Evolutionary conservation across 768 basidiomycete species (phyloP).

Genomic region (Tulasnella sp.): DNA sequence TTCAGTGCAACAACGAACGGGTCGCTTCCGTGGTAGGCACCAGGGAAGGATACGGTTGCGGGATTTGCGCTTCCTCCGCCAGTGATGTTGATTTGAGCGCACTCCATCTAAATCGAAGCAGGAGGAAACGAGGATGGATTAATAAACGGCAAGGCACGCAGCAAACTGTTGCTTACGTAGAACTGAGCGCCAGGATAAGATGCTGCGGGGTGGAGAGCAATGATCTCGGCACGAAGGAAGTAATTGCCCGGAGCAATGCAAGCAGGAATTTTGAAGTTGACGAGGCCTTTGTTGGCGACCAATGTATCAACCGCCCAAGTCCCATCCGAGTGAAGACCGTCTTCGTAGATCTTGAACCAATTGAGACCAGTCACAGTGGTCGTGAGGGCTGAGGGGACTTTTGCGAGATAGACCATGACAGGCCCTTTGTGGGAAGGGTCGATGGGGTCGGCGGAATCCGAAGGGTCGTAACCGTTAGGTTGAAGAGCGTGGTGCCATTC

Average conservation of each 20-base stretch:
- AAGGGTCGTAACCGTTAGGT: conserved; percentile 14
- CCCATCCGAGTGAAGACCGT: neutral
- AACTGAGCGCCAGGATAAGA: conserved; percentile 40
- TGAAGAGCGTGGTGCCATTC: conserved; percentile 46
- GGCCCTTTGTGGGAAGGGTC: conserved; percentile 44
- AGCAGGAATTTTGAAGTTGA: conserved; percentile 41
- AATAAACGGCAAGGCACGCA: conserved; percentile 15
- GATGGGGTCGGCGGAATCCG: conserved; percentile 44
- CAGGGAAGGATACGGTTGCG: conserved; percentile 23
- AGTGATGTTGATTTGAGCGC: conserved; percentile 35
- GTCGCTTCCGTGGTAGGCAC: conserved; percentile 21
- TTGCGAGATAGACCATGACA: conserved; percentile 44
- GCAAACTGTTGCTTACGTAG: conserved; percentile 36
- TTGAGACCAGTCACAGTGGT: conserved; percentile 33
- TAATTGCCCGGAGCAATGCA: conserved; percentile 44
- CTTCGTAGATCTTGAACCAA: conserved; percentile 20
- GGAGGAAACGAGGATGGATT: neutral
- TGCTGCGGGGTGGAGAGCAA: conserved; percentile 18
- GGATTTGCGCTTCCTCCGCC: conserved; percentile 31
- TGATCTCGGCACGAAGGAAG: conserved; percentile 40
- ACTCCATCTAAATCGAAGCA: conserved; percentile 31
- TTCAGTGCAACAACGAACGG: neutral
- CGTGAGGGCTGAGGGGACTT: conserved; percentile 28
- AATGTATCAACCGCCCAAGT: conserved; percentile 44
- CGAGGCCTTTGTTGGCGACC: conserved; percentile 45